These are phyloP conservation scores for Farysia itapuensis DNA, from an alignment of 1,284 basidiomycete genomes.

Conservation along the genomic window DNA sequence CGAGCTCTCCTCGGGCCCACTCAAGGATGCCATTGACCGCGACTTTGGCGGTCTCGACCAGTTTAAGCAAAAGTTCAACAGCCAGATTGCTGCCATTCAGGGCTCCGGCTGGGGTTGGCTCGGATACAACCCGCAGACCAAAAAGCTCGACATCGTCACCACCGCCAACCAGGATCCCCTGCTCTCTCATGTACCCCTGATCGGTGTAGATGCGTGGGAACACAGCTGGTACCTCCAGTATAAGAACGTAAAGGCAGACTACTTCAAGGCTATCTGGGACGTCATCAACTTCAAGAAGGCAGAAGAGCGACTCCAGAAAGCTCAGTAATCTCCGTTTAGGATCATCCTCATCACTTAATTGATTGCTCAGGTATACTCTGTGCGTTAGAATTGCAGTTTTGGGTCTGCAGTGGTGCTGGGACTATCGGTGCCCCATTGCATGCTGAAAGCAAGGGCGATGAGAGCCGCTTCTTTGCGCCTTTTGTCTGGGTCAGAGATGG, in stretches of 20 bases:
- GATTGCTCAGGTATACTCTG: too few relatives aligned
- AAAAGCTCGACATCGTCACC: slow-evolving; percentile 53
- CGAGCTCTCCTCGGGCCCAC: slow-evolving; percentile 41
- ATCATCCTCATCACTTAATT: too few relatives aligned
- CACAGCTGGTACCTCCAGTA: slow-evolving; percentile 59
- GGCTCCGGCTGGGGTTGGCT: slow-evolving; percentile 59
- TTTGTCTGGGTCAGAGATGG: slow-evolving; percentile 27
- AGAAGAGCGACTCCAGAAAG: slow-evolving; percentile 55
- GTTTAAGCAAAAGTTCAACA: slow-evolving; percentile 52
- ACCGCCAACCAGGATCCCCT: slow-evolving; percentile 59
- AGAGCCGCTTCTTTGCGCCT: slow-evolving; percentile 29
- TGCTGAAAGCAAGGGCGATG: slow-evolving; percentile 32
- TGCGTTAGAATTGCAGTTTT: slow-evolving; percentile 16
- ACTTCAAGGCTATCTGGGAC: slow-evolving; percentile 59
- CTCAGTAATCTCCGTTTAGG: too few relatives aligned
- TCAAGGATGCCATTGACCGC: slow-evolving; percentile 55
- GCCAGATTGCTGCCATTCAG: slow-evolving; percentile 53
- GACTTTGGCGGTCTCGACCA: slow-evolving; percentile 55
- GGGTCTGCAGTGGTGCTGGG: not conserved
- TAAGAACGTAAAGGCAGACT: slow-evolving; percentile 58
- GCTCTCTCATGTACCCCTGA: slow-evolving; percentile 50
- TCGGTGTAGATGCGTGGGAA: slow-evolving; percentile 59
- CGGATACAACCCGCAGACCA: slow-evolving; percentile 44
- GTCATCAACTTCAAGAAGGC: slow-evolving; percentile 60
- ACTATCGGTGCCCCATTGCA: slow-evolving; percentile 20